Evolutionary conservation across 495 filamentous ascomycete species (phyloP).

Genomic region (Zalerion maritima): DNA sequence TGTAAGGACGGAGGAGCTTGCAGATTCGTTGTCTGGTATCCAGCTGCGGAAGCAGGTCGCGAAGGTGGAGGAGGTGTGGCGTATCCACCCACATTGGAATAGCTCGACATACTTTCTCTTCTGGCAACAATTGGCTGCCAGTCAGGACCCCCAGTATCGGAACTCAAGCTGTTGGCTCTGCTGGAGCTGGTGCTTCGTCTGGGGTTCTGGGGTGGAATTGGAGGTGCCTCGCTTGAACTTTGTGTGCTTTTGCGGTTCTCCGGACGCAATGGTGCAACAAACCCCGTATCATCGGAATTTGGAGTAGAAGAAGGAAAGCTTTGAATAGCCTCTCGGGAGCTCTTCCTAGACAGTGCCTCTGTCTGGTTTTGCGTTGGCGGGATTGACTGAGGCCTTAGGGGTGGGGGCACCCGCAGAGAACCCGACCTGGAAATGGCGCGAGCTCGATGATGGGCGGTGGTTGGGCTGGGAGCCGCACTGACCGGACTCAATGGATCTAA

Average conservation of each 20-base stretch:
- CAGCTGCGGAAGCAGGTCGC: constrained; percentile 11
- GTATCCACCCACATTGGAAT: constrained; percentile 6
- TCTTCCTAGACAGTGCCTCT: constrained; percentile 11
- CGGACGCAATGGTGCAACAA: constrained; percentile 7
- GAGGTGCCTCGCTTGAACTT: constrained; percentile 10
- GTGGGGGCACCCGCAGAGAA: constrained; percentile 25
- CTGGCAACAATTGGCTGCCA: no score
- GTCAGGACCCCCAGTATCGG: no score
- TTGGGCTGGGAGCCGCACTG: constrained; percentile 11
- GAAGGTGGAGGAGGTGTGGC: background rate
- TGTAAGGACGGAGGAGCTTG: constrained; percentile 14
- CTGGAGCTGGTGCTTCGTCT: constrained; percentile 17
- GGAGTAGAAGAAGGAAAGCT: constrained; percentile 10
- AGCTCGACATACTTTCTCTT: no score
- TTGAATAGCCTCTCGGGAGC: constrained; percentile 20
- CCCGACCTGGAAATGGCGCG: constrained; percentile 11
- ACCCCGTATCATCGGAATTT: constrained; percentile 2
- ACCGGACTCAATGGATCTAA: constrained; percentile 5
- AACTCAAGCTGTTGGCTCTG: constrained; percentile 14
- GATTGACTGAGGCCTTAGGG: constrained; percentile 24
- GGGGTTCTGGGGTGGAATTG: constrained; percentile 4
- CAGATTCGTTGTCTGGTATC: constrained; percentile 12
- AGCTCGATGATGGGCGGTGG: constrained; percentile 12
- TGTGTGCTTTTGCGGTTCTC: constrained; percentile 14
- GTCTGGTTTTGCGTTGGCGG: constrained; percentile 20